Evolutionary conservation across 2,329 filamentous ascomycete species (phyloP).

Genomic region (Colletotrichum musicola): DNA sequence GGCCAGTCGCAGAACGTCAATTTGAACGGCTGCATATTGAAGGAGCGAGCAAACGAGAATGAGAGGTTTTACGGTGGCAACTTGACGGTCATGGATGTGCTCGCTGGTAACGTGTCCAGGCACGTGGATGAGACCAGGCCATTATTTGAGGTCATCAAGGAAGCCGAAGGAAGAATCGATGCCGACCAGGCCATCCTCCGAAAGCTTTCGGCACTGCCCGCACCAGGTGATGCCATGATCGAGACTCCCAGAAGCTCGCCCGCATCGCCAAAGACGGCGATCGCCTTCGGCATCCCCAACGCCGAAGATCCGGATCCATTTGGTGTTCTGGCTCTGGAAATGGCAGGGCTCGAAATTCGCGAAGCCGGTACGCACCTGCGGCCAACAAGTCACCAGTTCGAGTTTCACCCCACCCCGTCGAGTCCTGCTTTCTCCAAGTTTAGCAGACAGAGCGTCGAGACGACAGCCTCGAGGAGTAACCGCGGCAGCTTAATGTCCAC

Average conservation of each 20-base stretch:
- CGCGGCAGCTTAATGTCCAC: slow-evolving; percentile 82
- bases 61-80: slow-evolving; percentile 67
- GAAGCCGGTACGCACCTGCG: slow-evolving; percentile 85
- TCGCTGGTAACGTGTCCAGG: slow-evolving; percentile 68
- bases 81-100: slow-evolving; percentile 67
- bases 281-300: slow-evolving; percentile 81
- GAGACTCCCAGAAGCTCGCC: slow-evolving; percentile 55
- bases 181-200: slow-evolving; percentile 78
- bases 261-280: slow-evolving; percentile 48
- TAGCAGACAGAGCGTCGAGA: slow-evolving; percentile 78
- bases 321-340: slow-evolving; percentile 89
- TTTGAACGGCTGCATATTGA: slow-evolving; percentile 68
- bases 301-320: slow-evolving; percentile 90
- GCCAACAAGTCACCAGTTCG: slow-evolving; percentile 84
- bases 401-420: slow-evolving; percentile 80
- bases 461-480: slow-evolving; percentile 69
- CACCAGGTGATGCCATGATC: slow-evolving; percentile 79
- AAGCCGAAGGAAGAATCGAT: slow-evolving; percentile 85
- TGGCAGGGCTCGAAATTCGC: slow-evolving; percentile 88
- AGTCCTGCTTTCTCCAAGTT: slow-evolving; percentile 76
- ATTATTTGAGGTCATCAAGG: slow-evolving; percentile 86
- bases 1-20: slow-evolving; percentile 68
- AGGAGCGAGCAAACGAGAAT: slow-evolving; percentile 70
- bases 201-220: slow-evolving; percentile 71
- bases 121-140: slow-evolving; percentile 67